Base-by-base conservation (phyloP, 1,284 basidiomycete genomes). In the Trichosporon faecale region DNA sequence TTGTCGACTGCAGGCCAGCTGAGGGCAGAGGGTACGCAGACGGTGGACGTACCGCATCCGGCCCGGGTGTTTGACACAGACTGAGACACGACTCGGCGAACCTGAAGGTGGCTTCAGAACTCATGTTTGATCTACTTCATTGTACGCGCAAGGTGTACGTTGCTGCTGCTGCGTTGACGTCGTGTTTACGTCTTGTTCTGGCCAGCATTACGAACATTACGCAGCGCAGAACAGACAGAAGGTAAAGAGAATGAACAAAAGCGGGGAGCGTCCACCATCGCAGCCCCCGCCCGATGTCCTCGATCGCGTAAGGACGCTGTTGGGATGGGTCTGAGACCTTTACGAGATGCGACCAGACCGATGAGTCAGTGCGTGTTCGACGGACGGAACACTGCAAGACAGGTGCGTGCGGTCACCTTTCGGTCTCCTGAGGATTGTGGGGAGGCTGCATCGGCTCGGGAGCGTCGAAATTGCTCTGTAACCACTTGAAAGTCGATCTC, bases 11-110 rank as follows among this genome's bases (percentile, higher is more conserved):
- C 29, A 61, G 9, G 16, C 3, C 57, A 7, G 29, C 29, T 9
- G 49, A 9, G 18, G 29, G 29, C 21, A 8, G 57, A 31, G 18
- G 27, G 6, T 61, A n/a, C 2, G 57, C 27, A 5, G 16, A 16
- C 27, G 6, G 18, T 11, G 14, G 8, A 14, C 2, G 27, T 31
- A 61, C 57, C 29, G 57, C 57, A 61, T 33, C 57, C 57, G 57
- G 57, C 57, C 57, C 57, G 57, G 57, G 57, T 61, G 57, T 31
- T 31, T 29, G 57, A 61, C 57, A 33, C 57, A 61, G 57, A 31
- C 16, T 61, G 57, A 61, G 57, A 61, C 57, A 57, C 21, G 8
- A 18, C 49, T 52, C 49, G 23, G 3, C 11, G 21, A 21, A 23
- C 49, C 49, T 52, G 49, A 21, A 21, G 21, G 9, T 23, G 21